Base-by-base conservation (phyloP, 441 rosid genomes). In the Gossypium aridum region DNA sequence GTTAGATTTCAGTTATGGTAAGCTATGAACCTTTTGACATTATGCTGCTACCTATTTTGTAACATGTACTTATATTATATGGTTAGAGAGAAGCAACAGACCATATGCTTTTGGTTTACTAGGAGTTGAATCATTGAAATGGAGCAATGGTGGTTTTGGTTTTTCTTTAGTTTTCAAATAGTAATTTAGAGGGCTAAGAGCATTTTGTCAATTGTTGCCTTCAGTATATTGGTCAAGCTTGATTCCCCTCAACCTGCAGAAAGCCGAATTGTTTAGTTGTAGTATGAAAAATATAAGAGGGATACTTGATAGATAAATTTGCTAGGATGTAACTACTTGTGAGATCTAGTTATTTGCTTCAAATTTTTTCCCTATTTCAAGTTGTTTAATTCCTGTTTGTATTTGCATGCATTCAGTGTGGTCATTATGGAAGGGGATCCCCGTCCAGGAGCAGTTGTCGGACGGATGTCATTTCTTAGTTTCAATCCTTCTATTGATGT, bases 401-500 rank as follows among this genome's bases (percentile, higher is more conserved):
- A 2, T 69, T 26, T 73, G 26, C 14, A 0, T 31, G 7, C 8
- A 53, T 87, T 82, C 80, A 96, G 98, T 73, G 85, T 92, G 83
- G 93, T 96, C 37, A 83, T 94, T 80, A 87, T 88, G 84, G 98
- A 96, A 80, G 95, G 98, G 74, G 94, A 91, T 87, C 98, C 98
- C 43, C 95, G 82, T 76, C 98, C 98, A 55, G 92, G 91, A 76
- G 92, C 95, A 54, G 61, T 77, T 54, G 67, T 85, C 13, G 99
- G 98, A 22, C 92, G 98, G 65, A 88, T 96, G 97, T 94, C 98
- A 45, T 96, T 94, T 85, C 91, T 82, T 78, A 91, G 91, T 83
- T 96, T 94, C 80, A 94, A 94, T 84, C 98, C 99, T 64, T 87
- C 93, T 77, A 86, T 91, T 53, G 96, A 96, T 90, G 98, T 89